A percentile compares a stretch with the other conserved stretches of the same genome.
Conservation (phyloP, 2,329 filamentous ascomycete genomes). For the Elsinoe australis region DNA sequence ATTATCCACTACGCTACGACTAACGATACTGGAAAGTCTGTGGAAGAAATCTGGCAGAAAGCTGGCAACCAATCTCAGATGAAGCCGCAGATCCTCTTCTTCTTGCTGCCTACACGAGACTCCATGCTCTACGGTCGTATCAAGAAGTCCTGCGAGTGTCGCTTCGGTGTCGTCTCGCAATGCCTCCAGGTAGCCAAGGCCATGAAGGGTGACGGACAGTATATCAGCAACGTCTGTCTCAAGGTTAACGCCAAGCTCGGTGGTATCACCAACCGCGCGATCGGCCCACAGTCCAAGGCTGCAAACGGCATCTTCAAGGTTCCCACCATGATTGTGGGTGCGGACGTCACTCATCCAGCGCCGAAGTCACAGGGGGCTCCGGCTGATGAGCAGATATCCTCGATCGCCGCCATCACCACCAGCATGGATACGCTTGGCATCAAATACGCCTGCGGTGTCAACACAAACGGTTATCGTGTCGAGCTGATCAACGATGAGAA, state of each 20-base stretch:
- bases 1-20: constrained; percentile 31
- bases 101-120: constrained; percentile 66
- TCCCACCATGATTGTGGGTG: constrained; percentile 77
- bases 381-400: constrained; percentile 32
- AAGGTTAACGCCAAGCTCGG: constrained; percentile 96
- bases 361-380: constrained; percentile 55
- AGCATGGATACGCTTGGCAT: constrained; percentile 64
- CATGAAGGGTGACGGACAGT: constrained; percentile 63
- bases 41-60: constrained; percentile 44
- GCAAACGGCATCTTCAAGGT: constrained; percentile 31
- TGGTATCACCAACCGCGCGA: constrained; percentile 58
- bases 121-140: constrained; percentile 68
- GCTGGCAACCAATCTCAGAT: constrained; percentile 48
- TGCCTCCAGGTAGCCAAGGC: constrained; percentile 68
- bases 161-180: constrained; percentile 76
- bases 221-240: constrained; percentile 90
- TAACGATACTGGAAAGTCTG: constrained; percentile 27
- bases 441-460: constrained; percentile 69
- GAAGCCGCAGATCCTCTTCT: constrained; percentile 69
- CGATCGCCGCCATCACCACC: constrained; percentile 80
- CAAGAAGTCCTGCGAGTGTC: constrained; percentile 83
- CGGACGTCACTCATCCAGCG: constrained; percentile 79
- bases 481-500: constrained; percentile 70
- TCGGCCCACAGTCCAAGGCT: constrained; percentile 32
- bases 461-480: constrained; percentile 74